Evolutionary conservation across 495 filamentous ascomycete species (phyloP).

Genomic region (Rostrohypoxylon terebratum): DNA sequence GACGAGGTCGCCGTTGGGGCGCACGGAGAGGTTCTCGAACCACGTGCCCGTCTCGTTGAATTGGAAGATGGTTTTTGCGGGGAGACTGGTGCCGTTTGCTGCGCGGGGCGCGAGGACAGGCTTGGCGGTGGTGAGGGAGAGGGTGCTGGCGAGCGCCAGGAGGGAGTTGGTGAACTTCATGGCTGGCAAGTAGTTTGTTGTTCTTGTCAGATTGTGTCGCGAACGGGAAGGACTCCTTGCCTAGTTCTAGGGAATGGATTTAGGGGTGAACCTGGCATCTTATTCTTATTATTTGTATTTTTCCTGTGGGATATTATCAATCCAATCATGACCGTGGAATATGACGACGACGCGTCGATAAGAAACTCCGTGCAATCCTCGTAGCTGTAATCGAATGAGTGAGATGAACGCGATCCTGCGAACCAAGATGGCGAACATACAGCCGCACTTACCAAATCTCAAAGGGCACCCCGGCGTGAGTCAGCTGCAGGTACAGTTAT

Average conservation of each 20-base stretch:
- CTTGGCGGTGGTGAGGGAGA: slow-evolving; percentile 5
- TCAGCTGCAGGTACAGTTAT: slow-evolving; percentile 10
- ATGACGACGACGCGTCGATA: slow-evolving; percentile 5
- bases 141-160: slow-evolving; percentile 20
- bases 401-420: slow-evolving; percentile 1
- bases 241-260: not conserved
- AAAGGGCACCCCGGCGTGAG: not conserved
- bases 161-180: slow-evolving; percentile 21
- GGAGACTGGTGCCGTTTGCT: slow-evolving; percentile 11
- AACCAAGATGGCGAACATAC: not conserved
- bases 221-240: not conserved
- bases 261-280: not conserved
- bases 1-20: slow-evolving; percentile 60
- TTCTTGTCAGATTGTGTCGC: not conserved
- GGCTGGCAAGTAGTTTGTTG: not conserved
- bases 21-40: slow-evolving; percentile 61
- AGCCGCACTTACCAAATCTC: not conserved
- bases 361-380: slow-evolving; percentile 28
- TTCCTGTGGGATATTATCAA: not conserved
- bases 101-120: slow-evolving; percentile 2
- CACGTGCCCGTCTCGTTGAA: slow-evolving; percentile 41
- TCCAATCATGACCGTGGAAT: not conserved
- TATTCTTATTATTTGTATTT: slow-evolving; percentile 4
- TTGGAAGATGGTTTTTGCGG: slow-evolving; percentile 35
- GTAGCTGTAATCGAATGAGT: not conserved